Conservation (phyloP, 176 grass and related monocot genomes). For the Thalia dealbata region DNA sequence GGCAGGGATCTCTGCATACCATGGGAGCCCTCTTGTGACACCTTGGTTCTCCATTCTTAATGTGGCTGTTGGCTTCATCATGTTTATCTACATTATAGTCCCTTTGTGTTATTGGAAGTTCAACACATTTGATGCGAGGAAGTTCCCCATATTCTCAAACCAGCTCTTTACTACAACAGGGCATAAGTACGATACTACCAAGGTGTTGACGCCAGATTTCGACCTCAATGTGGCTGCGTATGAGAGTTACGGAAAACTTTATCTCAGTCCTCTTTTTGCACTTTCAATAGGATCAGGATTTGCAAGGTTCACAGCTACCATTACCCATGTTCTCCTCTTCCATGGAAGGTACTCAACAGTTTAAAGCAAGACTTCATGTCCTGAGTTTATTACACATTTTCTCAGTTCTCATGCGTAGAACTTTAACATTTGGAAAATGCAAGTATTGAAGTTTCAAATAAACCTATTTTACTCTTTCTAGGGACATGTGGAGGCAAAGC, state of each 20-base stretch:
- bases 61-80: conserved; percentile 74
- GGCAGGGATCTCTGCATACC: conserved; percentile 14
- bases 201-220: conserved; percentile 67
- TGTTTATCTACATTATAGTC: conserved; percentile 96
- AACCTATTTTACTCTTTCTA: not conserved
- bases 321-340: conserved; percentile 85
- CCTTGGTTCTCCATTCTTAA: conserved; percentile 93
- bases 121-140: conserved; percentile 86
- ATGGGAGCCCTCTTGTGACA: conserved; percentile 21
- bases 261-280: conserved; percentile 95
- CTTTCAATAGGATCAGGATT: conserved; percentile 96
- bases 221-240: conserved; percentile 89
- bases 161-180: conserved; percentile 75
- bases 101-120: conserved; percentile 94
- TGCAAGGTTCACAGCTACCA: conserved; percentile 73
- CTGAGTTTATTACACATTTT: not conserved
- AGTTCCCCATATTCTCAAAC: conserved; percentile 95
- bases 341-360: conserved; percentile 38
- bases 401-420: not conserved
- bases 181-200: conserved; percentile 92
- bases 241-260: conserved; percentile 76
- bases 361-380: not conserved
- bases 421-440: no score
- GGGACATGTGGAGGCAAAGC: conserved; percentile 94
- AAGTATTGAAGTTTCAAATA: not conserved